Evolutionary conservation across 2,329 filamentous ascomycete species (phyloP), one percentile per base, ranked within the genome.

Genomic region (Penicillium frequentans): DNA sequence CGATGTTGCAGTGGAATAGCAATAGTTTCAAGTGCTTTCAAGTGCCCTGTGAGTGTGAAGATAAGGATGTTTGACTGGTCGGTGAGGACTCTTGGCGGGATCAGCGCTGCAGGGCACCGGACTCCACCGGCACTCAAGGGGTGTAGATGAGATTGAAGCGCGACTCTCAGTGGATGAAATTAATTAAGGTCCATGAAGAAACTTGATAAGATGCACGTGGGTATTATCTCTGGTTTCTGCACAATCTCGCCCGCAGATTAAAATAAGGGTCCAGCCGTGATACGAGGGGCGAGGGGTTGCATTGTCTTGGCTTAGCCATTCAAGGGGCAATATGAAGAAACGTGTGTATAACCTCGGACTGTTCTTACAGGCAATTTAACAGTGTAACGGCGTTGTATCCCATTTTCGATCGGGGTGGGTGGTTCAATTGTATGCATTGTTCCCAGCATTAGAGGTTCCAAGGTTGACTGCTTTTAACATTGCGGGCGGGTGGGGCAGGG

Each of bases 61-160:
- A 52, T 48, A 49, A 50, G 43, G 48, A 24, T 29, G 37, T 48
- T 19, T 50, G 37, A 55, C 43, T 54, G 43, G 49, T 54, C 39
- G 55, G 37, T 9, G 37, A 39, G 31, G 31, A n/a, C 13, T 35
- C 39, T 29, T 33, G 27, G 33, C 49, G 56, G 14, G 57, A 57
- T 57, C 54, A 35, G 54, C 54, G 11, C 49, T 53, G 57, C 59
- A 55, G 48, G 51, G 46, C 49, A 44, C 46, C 54, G 57, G 57
- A 60, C 16, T 52, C 52, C 52, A 56, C 50, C 47, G 57, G 50
- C 24, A 26, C 14, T 27, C 33, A 29, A 8, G 45, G n/a, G 26
- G 16, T 21, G n/a, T 13, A 19, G 23, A 11, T 2, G 29, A 11
- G 5, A 6, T 7, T 37, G 0, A 5, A n/a, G 19, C 26, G 21